Evolutionary conservation across 805 yeast genomes (phyloP), one percentile per base, ranked within the genome.

Genomic region (Huiozyma naganishii): DNA sequence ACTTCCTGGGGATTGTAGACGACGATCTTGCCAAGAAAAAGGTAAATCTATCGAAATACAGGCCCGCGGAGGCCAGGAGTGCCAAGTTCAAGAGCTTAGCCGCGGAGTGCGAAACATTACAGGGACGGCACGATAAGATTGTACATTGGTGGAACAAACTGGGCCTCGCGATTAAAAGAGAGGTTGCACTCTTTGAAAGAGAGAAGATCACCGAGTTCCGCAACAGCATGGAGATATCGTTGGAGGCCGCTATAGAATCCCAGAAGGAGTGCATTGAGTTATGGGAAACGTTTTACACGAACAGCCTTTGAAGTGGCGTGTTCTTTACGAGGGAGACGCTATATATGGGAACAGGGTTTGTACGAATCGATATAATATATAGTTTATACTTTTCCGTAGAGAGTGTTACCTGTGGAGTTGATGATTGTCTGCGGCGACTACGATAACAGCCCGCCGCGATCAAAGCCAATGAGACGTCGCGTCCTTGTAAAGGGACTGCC

Each of bases 401-500:
- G 8, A 35, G 27, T 17, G 23, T 17, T 17, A 17, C 23, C 23
- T 17, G 23, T 17, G 23, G 23, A 17, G 23, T 32, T 11, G 35
- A 4, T 11, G 11, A 32, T 11, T 32, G 12, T 11, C 35, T 12
- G 11, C 12, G 12, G 35, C 35, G 12, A 12, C 12, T 11, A 32
- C 12, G 12, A 3, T 11, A 32, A 32, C 12, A 32, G 23, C 23
- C 23, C 23, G 23, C 23, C 23, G 23, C 23, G 23, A 17, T 17
- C 46, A 60, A 36, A 80, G 74, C 59, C 89, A 71, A 64, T 89
- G 96, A 1, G 96, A 96, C 13, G 82, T 68, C 5, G 95, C 95
- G 59, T 87, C 83, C 58, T 85, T 87, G 61, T 86, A 92, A 35
- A 92, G 68, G 43, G 90, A 79, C 65, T 89, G 97, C 97, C 97